Evolutionary conservation across 192 early-diverging fungal genomes (phyloP).

Genomic region (Linnemannia exigua): DNA sequence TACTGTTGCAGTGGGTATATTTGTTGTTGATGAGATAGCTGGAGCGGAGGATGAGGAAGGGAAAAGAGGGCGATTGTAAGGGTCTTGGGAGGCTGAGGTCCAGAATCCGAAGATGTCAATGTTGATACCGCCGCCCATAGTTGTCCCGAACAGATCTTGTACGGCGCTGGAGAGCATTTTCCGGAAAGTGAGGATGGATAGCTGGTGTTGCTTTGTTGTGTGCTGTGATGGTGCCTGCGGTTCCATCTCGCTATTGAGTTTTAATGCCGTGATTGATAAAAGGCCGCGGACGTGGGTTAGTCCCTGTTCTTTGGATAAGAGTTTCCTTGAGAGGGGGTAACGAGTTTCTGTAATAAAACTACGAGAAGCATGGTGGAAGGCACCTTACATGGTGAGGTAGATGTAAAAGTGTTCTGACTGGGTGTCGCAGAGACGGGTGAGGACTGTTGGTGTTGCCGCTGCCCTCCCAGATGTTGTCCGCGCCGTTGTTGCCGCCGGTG

Average conservation of each 20-base stretch:
- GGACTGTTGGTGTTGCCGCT: not conserved
- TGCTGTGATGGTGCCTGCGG: conserved; percentile 6
- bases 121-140: conserved; percentile 53
- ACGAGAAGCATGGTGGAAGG: not conserved
- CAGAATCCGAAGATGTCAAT: conserved; percentile 53
- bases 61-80: conserved; percentile 32
- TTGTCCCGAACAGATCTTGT: conserved; percentile 44
- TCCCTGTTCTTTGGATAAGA: not conserved
- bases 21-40: not conserved
- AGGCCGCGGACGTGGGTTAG: not conserved
- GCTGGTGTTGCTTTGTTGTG: conserved; percentile 13
- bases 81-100: conserved; percentile 38
- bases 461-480: not conserved
- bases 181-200: conserved; percentile 48
- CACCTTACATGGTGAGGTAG: conserved; percentile 48
- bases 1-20: conserved; percentile 21
- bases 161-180: conserved; percentile 45
- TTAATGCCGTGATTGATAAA: not conserved
- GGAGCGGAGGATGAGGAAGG: not conserved
- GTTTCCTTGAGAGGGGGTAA: no score
- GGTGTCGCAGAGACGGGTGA: conserved; percentile 40
- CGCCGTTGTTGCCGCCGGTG: not conserved
- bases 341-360: no score
- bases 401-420: conserved; percentile 44
- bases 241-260: conserved; percentile 53